phyloP scores from a whole-genome alignment of 2,329 filamentous ascomycete species.

The Phyllosticta citribraziliensis region DNA sequence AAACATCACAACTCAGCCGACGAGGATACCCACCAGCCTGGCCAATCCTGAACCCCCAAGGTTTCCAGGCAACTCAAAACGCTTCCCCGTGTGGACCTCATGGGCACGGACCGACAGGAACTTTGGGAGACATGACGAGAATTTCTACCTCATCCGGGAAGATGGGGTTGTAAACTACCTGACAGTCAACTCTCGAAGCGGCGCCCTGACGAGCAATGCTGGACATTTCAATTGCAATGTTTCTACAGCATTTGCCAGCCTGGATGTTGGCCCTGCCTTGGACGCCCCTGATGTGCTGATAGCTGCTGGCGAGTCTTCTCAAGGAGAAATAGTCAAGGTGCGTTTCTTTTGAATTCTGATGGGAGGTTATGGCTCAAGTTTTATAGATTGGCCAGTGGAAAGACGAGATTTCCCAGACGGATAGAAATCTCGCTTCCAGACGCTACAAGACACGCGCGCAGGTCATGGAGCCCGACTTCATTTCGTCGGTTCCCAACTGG shows the following conservation, averaged over 20 bases:
- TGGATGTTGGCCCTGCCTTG: constrained; percentile 46
- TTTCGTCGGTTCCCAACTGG: constrained; percentile 56
- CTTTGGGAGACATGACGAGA: constrained; percentile 53
- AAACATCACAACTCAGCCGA: constrained; percentile 30
- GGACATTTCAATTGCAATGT: constrained; percentile 60
- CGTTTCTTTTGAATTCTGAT: constrained; percentile 17
- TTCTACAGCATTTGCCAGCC: constrained; percentile 68
- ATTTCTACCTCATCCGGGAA: constrained; percentile 78
- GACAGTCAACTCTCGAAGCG: constrained; percentile 48
- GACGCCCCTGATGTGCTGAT: constrained; percentile 67
- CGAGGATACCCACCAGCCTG: constrained; percentile 11
- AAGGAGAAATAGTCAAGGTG: constrained; percentile 67
- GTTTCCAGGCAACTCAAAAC: constrained; percentile 25
- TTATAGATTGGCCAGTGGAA: constrained; percentile 8
- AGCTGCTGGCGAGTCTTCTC: constrained; percentile 66
- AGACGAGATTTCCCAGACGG: constrained; percentile 5
- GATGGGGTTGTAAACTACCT: constrained; percentile 72
- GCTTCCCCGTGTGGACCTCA: constrained; percentile 60
- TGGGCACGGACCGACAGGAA: constrained; percentile 71
- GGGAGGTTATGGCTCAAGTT: background rate
- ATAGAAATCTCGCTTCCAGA: constrained; percentile 28
- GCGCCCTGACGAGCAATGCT: constrained; percentile 33
- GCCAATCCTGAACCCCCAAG: constrained; percentile 35
- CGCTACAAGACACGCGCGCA: constrained; percentile 22
- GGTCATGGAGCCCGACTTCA: constrained; percentile 38